A percentile compares a stretch with the other conserved stretches of the same genome.
Conservation (phyloP, 805 yeast species). For the Zygosaccharomyces lentus region DNA sequence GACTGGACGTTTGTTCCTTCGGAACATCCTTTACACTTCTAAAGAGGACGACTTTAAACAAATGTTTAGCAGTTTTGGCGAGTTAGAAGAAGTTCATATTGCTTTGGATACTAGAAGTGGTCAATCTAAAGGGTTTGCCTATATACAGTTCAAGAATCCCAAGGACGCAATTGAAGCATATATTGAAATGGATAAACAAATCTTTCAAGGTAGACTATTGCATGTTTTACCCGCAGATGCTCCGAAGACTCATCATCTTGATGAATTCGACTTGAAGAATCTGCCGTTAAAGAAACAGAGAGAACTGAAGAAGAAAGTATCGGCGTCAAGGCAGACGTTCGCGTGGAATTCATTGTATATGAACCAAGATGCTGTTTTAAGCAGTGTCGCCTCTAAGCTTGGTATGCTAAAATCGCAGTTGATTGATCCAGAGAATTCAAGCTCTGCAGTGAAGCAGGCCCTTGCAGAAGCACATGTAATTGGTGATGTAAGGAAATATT, state of each 20-base stretch:
- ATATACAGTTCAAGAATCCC: slow-evolving; percentile 63
- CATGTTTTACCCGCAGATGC: slow-evolving; percentile 85
- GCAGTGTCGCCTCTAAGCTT: slow-evolving; percentile 77
- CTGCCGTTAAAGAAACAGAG: slow-evolving; percentile 89
- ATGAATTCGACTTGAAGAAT: slow-evolving; percentile 86
- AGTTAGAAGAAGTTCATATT: slow-evolving; percentile 81
- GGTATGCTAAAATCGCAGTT: slow-evolving; percentile 81
- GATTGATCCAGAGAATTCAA: slow-evolving; percentile 80
- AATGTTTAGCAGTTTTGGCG: slow-evolving; percentile 66
- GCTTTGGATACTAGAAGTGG: slow-evolving; percentile 90
- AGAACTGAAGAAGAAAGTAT: slow-evolving; percentile 75
- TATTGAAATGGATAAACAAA: slow-evolving; percentile 70
- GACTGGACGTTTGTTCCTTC: slow-evolving; percentile 80
- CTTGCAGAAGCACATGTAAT: slow-evolving; percentile 95
- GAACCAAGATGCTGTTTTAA: slow-evolving; percentile 88
- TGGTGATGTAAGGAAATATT: slow-evolving; percentile 83
- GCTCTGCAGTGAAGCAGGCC: slow-evolving; percentile 93
- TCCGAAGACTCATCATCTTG: slow-evolving; percentile 76
- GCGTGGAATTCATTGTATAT: slow-evolving; percentile 93
- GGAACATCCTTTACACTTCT: slow-evolving; percentile 79
- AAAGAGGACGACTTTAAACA: slow-evolving; percentile 71
- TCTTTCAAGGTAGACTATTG: slow-evolving; percentile 88
- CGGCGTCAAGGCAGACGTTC: slow-evolving; percentile 81
- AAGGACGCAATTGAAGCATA: slow-evolving; percentile 76
- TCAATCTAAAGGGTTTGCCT: slow-evolving; percentile 88